phyloP scores from a whole-genome alignment of 345 rosid species.

The Lumnitzera littorea region DNA sequence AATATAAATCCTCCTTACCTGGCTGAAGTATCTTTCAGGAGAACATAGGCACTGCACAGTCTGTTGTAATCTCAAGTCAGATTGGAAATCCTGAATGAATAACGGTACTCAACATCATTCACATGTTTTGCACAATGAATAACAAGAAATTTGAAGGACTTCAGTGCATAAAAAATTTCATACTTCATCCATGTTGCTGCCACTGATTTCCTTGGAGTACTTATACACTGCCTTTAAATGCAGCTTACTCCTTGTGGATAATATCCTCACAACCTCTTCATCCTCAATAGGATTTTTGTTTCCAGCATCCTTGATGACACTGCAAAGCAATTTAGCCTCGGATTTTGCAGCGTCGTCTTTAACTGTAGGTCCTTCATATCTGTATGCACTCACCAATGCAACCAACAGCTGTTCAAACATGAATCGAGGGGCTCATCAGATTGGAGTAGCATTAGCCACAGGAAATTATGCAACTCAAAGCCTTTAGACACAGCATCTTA shows the following conservation, averaged over 20 bases:
- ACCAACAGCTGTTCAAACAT: slow-evolving; percentile 57
- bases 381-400: slow-evolving; percentile 83
- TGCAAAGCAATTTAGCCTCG: slow-evolving; percentile 47
- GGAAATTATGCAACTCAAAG: neutral
- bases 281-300: slow-evolving; percentile 32
- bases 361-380: slow-evolving; percentile 69
- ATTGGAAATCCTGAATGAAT: slow-evolving; percentile 43
- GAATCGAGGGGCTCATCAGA: neutral
- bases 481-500: neutral
- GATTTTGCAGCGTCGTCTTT: slow-evolving; percentile 53
- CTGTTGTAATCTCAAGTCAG: slow-evolving; percentile 30
- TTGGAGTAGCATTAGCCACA: too few species aligned
- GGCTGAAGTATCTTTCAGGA: slow-evolving; percentile 59
- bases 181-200: slow-evolving; percentile 48
- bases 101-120: neutral
- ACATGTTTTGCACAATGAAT: neutral
- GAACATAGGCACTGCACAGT: slow-evolving; percentile 57
- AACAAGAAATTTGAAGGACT: neutral
- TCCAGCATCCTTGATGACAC: slow-evolving; percentile 30
- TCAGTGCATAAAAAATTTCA: neutral
- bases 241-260: slow-evolving; percentile 75
- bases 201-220: slow-evolving; percentile 41
- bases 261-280: slow-evolving; percentile 62
- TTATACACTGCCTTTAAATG: slow-evolving; percentile 48
- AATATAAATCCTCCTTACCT: slow-evolving; percentile 26